Evolutionary conservation across 2,329 filamentous ascomycete species (phyloP).

Genomic region (Penicillium sp.): DNA sequence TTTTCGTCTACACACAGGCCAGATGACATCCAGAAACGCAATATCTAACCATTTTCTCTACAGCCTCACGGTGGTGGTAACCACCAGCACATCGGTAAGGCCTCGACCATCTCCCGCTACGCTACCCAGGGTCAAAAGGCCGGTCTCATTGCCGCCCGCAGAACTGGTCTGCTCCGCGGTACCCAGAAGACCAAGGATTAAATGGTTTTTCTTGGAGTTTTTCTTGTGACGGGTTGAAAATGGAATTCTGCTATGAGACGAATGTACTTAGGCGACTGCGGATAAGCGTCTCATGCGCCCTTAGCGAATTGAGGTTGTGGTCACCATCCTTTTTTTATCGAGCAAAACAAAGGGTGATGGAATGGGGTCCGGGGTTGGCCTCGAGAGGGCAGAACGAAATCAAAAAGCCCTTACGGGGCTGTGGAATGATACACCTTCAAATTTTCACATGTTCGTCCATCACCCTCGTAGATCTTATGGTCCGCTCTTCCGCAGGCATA

Average conservation of each 20-base stretch:
- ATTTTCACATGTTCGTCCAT: conserved; percentile 15
- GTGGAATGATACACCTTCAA: conserved; percentile 29
- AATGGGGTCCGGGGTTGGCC: conserved; percentile 26
- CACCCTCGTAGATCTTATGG: conserved; percentile 13
- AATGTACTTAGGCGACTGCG: conserved; percentile 43
- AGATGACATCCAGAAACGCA: neutral
- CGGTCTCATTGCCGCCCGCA: conserved; percentile 98
- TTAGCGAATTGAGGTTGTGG: conserved; percentile 43
- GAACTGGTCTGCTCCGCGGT: conserved; percentile 99
- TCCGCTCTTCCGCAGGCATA: neutral
- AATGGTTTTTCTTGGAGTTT: conserved; percentile 59
- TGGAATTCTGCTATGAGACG: conserved; percentile 42
- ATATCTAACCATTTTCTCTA: conserved; percentile 26
- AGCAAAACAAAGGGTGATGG: conserved; percentile 30
- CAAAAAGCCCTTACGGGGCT: conserved; percentile 22
- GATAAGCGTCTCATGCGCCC: conserved; percentile 38
- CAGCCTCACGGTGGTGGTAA: conserved; percentile 96
- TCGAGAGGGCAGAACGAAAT: conserved; percentile 28
- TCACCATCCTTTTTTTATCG: conserved; percentile 34
- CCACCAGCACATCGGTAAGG: conserved; percentile 99
- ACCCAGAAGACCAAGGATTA: conserved; percentile 99
- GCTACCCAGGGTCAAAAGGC: conserved; percentile 99
- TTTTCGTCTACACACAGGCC: conserved; percentile 3
- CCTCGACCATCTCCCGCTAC: conserved; percentile 98
- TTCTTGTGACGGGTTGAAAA: conserved; percentile 46